Base-by-base conservation (phyloP, 169 alveolate genomes). In the Theileria annulata region DNA sequence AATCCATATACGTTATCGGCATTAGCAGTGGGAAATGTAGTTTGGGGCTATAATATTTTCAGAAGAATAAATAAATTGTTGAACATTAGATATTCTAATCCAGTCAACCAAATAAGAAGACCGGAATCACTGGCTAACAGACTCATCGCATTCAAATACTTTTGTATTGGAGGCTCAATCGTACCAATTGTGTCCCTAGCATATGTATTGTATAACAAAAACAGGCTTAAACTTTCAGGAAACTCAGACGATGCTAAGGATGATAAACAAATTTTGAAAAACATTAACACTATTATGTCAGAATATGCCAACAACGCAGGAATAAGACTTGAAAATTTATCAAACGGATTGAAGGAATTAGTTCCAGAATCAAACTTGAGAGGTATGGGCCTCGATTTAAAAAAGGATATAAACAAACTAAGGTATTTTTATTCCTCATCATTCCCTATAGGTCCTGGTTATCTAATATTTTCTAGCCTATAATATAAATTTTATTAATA, bases 71-170 rank as follows among this genome's bases (percentile, higher is more conserved):
- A 77, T 28, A 76, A 84, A 17, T 35, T 84, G 72, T 62, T 74
- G 42, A 68, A 37, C 3, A 25, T 31, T 19, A 47, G 88, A 15
- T 84, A 77, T 48, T 63, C 70, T 37, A 67, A 77, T 71, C 51
- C 73, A 0, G 77, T 76, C 8, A 77, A 84, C 70, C 86, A 84
- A 28, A 84, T 84, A 27, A 71, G 87, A 48, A 42, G 88, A 62
- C 74, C 87, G 19, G 78, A 77, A 19, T 84, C 86, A 21, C 23
- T 82, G 35, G 51, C 79, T 47, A 84, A 84, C 79, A 67, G 87
- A 54, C 69, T 51, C 30, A 63, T 51, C 28, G 86, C 87, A 3
- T 84, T 76, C 70, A 84, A 84, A 80, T 78, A 56, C 62, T 78
- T 84, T 66, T 42, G 51, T 23, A 6, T 84, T n/a, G 90, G 90